phyloP scores from a whole-genome alignment of 768 basidiomycete species.

The Omphalotus guepiniiformis region DNA sequence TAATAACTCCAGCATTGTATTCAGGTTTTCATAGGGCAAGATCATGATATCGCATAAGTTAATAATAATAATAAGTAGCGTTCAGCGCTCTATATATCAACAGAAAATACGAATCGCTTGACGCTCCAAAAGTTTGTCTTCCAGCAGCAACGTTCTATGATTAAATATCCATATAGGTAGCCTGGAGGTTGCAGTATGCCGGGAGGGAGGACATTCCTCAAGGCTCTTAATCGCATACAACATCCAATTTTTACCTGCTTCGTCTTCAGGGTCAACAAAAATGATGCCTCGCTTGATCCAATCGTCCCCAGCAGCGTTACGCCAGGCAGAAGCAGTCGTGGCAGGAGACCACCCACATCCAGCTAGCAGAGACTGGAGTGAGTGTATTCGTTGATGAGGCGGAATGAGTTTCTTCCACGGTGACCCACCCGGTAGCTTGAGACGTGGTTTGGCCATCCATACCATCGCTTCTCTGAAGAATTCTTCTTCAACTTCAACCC shows the following conservation, averaged over 20 bases:
- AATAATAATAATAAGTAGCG: no score
- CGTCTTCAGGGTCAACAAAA: constrained; percentile 3
- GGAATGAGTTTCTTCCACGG: background rate
- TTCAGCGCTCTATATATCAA: background rate
- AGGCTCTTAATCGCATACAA: background rate
- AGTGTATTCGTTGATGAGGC: background rate
- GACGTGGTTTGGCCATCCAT: background rate
- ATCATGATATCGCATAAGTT: no score
- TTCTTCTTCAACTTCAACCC: background rate
- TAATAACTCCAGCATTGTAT: no score
- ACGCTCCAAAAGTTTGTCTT: background rate
- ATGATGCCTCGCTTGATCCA: background rate
- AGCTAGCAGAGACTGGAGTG: background rate
- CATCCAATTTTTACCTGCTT: background rate
- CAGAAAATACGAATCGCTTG: background rate
- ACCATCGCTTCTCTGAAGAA: constrained; percentile 6
- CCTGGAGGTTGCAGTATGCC: background rate
- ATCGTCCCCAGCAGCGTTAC: background rate
- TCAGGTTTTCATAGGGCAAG: no score
- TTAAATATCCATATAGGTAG: constrained; percentile 2
- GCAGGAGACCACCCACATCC: constrained; percentile 6
- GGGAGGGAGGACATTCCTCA: background rate
- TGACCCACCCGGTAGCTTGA: background rate
- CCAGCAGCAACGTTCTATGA: background rate
- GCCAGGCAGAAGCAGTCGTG: no score